Conservation (phyloP, 2,329 filamentous ascomycete genomes). For the Aureobasidium pullulans region DNA sequence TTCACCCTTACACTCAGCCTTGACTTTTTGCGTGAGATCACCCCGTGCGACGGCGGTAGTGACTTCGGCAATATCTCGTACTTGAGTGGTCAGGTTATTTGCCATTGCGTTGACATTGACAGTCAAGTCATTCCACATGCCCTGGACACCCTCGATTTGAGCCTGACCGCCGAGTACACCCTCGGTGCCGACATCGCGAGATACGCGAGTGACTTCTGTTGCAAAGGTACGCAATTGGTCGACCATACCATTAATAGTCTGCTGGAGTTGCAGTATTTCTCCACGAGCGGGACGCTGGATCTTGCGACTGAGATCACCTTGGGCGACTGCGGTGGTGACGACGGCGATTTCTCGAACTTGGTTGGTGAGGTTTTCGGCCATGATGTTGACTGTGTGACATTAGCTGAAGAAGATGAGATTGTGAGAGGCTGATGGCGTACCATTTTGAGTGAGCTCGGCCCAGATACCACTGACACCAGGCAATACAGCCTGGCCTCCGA, state of each 20-base stretch:
- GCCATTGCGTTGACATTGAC: constrained; percentile 49
- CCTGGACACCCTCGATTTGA: constrained; percentile 57
- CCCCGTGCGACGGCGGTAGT: constrained; percentile 46
- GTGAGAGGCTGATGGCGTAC: constrained; percentile 27
- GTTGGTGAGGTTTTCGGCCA: constrained; percentile 96
- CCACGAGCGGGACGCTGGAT: constrained; percentile 90
- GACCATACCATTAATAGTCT: constrained; percentile 69
- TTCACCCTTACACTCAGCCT: constrained; percentile 46
- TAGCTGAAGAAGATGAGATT: constrained; percentile 14
- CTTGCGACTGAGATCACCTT: constrained; percentile 90
- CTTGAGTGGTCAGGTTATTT: constrained; percentile 46
- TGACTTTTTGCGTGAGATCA: constrained; percentile 45
- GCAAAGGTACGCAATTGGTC: constrained; percentile 59
- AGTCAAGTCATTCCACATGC: constrained; percentile 60
- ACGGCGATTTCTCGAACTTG: constrained; percentile 97
- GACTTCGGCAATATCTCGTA: constrained; percentile 47
- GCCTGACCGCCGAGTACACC: constrained; percentile 57
- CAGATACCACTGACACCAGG: constrained; percentile 93
- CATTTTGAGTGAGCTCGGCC: constrained; percentile 76
- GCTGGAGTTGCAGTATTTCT: constrained; percentile 90
- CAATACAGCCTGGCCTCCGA: constrained; percentile 89
- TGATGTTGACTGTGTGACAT: constrained; percentile 67
- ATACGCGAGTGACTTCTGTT: constrained; percentile 58
- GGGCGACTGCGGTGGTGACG: constrained; percentile 90
- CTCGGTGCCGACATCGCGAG: constrained; percentile 57